Percentiles rank a stretch among this genome's conserved stretches.
phyloP scores from a whole-genome alignment of 1,284 basidiomycete species.

The Taiwanofungus camphoratus region DNA sequence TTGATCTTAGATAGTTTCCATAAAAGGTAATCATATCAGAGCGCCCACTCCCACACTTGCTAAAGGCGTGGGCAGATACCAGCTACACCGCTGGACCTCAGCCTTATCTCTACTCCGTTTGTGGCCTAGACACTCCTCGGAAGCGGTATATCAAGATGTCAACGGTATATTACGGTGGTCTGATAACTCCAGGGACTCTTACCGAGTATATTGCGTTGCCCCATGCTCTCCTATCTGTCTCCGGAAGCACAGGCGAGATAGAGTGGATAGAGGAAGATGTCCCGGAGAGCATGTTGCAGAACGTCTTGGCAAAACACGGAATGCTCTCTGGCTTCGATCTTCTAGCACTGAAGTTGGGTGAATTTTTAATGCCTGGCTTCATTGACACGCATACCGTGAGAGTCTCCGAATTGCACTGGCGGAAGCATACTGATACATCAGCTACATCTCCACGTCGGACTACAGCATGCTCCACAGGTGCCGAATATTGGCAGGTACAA shows the following conservation, averaged over 20 bases:
- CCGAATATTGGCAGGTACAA: slow-evolving; percentile 75
- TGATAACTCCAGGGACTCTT: slow-evolving; percentile 62
- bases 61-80: no score
- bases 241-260: slow-evolving; percentile 49
- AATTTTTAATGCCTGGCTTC: slow-evolving; percentile 86
- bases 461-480: slow-evolving; percentile 81
- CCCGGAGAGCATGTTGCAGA: slow-evolving; percentile 35
- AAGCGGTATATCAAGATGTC: slow-evolving; percentile 21
- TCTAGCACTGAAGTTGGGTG: slow-evolving; percentile 51
- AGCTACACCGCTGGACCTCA: no score
- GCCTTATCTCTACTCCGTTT: no score
- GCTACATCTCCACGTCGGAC: slow-evolving; percentile 4
- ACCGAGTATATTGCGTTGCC: slow-evolving; percentile 49
- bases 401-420: slow-evolving; percentile 4
- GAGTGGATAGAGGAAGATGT: slow-evolving; percentile 64
- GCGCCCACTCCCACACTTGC: no score
- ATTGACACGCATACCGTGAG: slow-evolving; percentile 86
- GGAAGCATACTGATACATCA: neutral
- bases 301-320: slow-evolving; percentile 40
- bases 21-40: no score
- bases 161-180: slow-evolving; percentile 58
- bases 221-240: slow-evolving; percentile 54
- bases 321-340: slow-evolving; percentile 30
- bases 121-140: no score
- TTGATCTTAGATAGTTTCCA: no score